phyloP scores from a whole-genome alignment of 306 rosid species.

The Vachellia pachyceras region DNA sequence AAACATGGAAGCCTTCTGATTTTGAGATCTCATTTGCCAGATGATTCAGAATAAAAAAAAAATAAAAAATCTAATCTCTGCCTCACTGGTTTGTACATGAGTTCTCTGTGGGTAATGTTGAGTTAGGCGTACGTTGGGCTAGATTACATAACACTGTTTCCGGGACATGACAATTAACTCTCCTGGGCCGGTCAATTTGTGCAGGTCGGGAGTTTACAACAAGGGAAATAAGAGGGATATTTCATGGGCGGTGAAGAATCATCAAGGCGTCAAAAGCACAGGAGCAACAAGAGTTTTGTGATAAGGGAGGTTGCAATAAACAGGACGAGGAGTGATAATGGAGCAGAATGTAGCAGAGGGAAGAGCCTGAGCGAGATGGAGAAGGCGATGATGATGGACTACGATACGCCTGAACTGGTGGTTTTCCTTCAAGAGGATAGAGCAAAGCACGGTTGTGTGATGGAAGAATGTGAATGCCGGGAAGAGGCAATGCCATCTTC shows the following conservation, averaged over 20 bases:
- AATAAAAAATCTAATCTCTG: background rate
- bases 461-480: constrained; percentile 41
- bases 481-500: constrained; percentile 39
- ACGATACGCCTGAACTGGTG: constrained; percentile 71
- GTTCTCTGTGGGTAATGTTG: constrained; percentile 1
- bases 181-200: background rate
- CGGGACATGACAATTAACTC: background rate
- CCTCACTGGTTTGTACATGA: background rate
- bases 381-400: constrained; percentile 24
- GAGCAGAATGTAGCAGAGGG: constrained; percentile 30
- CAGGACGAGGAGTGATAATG: constrained; percentile 9
- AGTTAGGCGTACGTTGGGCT: too few relatives aligned
- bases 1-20: background rate
- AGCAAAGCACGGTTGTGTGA: constrained; percentile 23
- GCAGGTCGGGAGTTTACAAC: background rate
- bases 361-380: constrained; percentile 33
- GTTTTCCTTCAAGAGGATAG: constrained; percentile 74
- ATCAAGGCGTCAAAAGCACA: constrained; percentile 22
- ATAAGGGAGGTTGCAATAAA: constrained; percentile 45
- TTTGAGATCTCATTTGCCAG: background rate
- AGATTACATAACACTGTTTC: background rate
- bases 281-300: constrained; percentile 30
- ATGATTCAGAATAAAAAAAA: background rate
- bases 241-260: background rate
- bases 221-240: background rate